These are phyloP conservation scores for Phytophthora fragariae DNA, from an alignment of 352 stramenopile species.

Conservation along the genomic window DNA sequence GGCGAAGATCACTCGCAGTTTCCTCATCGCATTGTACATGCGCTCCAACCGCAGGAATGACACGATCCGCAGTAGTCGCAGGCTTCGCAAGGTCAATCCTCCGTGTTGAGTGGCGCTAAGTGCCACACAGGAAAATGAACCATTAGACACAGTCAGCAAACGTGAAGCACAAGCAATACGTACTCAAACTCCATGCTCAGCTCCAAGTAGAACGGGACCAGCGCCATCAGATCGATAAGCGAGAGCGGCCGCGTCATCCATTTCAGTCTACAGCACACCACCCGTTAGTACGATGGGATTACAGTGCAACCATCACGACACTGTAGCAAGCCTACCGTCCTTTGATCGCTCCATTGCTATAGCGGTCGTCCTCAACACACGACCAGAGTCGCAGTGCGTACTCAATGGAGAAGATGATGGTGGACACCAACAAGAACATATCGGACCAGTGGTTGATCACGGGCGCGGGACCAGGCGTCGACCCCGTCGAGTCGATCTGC, in stretches of 20 bases:
- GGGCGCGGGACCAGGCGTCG: slow-evolving; percentile 5
- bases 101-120: slow-evolving; percentile 36
- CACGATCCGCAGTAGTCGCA: slow-evolving; percentile 66
- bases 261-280: slow-evolving; percentile 44
- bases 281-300: neutral
- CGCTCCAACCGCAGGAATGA: slow-evolving; percentile 69
- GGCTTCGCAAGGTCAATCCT: slow-evolving; percentile 56
- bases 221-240: slow-evolving; percentile 59
- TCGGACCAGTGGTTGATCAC: slow-evolving; percentile 47
- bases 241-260: slow-evolving; percentile 71
- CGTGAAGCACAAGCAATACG: slow-evolving; percentile 5
- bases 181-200: slow-evolving; percentile 58
- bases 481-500: slow-evolving; percentile 10
- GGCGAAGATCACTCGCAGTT: slow-evolving; percentile 58
- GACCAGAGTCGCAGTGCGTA: slow-evolving; percentile 68
- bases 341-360: slow-evolving; percentile 38
- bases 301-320: neutral
- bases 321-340: slow-evolving; percentile 38
- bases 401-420: slow-evolving; percentile 68
- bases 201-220: slow-evolving; percentile 72
- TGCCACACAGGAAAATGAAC: neutral
- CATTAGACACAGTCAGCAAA: no score
- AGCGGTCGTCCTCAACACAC: slow-evolving; percentile 67
- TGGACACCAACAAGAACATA: slow-evolving; percentile 62
- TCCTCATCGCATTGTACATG: slow-evolving; percentile 71